Percentiles rank a stretch among this genome's conserved stretches.
phyloP scores from a whole-genome alignment of 2,329 filamentous ascomycete genomes.

The Shiraia bambusicola region DNA sequence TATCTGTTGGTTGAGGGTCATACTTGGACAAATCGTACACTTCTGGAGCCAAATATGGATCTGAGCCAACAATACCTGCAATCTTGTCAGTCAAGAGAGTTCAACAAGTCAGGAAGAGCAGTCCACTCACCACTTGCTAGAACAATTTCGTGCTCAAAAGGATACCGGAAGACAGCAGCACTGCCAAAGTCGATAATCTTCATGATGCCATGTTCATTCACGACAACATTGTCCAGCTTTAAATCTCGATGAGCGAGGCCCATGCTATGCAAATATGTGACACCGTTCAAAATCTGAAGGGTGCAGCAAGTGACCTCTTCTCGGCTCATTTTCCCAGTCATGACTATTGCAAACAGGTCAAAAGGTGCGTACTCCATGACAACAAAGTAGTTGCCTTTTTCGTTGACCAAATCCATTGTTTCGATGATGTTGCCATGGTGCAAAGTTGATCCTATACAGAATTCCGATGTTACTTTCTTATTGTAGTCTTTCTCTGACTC shows the following conservation, averaged over 20 bases:
- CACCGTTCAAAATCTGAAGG: constrained; percentile 90
- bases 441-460: constrained; percentile 94
- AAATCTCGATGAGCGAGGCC: constrained; percentile 92
- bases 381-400: constrained; percentile 93
- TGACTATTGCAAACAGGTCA: constrained; percentile 96
- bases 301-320: constrained; percentile 91
- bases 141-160: constrained; percentile 87
- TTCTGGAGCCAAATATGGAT: constrained; percentile 94
- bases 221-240: constrained; percentile 96
- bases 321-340: constrained; percentile 95
- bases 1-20: constrained; percentile 89
- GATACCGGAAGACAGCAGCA: constrained; percentile 94
- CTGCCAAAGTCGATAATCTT: constrained; percentile 99
- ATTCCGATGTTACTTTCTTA: constrained; percentile 97
- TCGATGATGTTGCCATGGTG: constrained; percentile 99
- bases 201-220: constrained; percentile 96
- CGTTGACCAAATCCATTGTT: constrained; percentile 92
- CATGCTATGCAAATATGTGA: constrained; percentile 92
- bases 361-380: constrained; percentile 99
- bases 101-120: not conserved
- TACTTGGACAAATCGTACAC: constrained; percentile 94
- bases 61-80: constrained; percentile 80
- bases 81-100: constrained; percentile 16
- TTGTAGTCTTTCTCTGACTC: constrained; percentile 94
- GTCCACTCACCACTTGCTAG: constrained; percentile 69